Conservation (phyloP, 495 filamentous ascomycete genomes). For the Beverwykella pulmonaria region DNA sequence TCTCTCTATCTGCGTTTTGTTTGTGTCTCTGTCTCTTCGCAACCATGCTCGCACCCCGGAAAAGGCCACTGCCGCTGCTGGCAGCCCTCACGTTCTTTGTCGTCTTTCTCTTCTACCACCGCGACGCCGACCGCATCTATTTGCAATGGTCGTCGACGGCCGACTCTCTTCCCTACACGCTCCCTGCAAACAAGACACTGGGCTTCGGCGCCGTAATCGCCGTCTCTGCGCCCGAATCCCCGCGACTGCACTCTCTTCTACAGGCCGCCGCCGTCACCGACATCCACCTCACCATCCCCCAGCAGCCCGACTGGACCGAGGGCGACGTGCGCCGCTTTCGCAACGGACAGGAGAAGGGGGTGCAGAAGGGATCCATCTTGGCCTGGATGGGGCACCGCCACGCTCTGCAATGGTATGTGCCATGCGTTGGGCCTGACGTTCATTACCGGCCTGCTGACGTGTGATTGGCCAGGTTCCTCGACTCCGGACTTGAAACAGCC, state of each 20-base stretch:
- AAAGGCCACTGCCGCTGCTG: conserved; percentile 24
- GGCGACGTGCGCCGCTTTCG: conserved; percentile 36
- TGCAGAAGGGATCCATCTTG: conserved; percentile 37
- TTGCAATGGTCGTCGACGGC: conserved; percentile 13
- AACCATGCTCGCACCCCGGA: conserved; percentile 31
- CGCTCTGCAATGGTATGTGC: conserved; percentile 40
- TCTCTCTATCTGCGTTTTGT: neutral
- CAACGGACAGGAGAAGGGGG: conserved; percentile 32
- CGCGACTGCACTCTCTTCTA: conserved; percentile 38
- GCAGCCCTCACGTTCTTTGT: conserved; percentile 15
- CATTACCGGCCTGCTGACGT: conserved; percentile 2
- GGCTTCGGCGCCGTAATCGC: conserved; percentile 44
- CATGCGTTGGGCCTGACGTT: neutral
- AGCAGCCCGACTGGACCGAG: conserved; percentile 45
- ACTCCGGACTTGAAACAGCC: conserved; percentile 49
- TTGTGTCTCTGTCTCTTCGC: neutral
- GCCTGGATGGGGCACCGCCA: conserved; percentile 47
- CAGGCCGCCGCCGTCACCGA: conserved; percentile 45
- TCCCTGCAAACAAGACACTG: conserved; percentile 32
- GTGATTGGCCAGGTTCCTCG: conserved; percentile 42
- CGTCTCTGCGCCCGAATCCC: conserved; percentile 39
- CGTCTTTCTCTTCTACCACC: conserved; percentile 31
- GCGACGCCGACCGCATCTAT: conserved; percentile 23
- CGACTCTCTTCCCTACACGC: conserved; percentile 3
- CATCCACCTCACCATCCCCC: conserved; percentile 44